Evolutionary conservation across 2,329 filamentous ascomycete genomes (phyloP).

Genomic region (Hypoxylon sp.): DNA sequence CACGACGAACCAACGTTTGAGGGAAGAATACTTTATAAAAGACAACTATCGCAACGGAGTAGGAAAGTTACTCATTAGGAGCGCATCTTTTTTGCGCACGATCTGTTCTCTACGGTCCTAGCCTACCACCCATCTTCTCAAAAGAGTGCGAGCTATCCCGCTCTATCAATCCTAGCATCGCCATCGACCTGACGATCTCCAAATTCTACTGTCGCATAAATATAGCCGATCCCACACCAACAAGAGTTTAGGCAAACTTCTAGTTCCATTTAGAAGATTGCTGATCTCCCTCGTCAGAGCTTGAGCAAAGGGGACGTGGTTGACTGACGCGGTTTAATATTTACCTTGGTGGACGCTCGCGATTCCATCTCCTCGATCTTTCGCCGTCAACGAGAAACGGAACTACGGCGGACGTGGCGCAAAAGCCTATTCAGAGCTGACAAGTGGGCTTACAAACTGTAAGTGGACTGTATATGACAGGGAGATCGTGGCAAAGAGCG

Average conservation of each 20-base stretch:
- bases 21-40: background rate
- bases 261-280: background rate
- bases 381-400: background rate
- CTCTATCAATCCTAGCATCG: background rate
- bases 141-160: background rate
- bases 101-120: background rate
- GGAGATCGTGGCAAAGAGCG: too few relatives aligned
- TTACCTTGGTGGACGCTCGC: background rate
- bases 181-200: background rate
- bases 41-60: constrained; percentile 4
- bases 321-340: background rate
- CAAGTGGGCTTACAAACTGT: background rate
- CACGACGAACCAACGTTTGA: background rate
- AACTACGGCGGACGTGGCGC: background rate
- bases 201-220: constrained; percentile 2
- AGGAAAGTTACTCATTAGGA: constrained; percentile 2
- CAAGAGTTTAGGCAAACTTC: background rate
- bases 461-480: background rate
- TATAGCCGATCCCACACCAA: background rate
- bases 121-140: background rate
- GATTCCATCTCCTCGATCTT: background rate
- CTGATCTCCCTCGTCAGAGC: background rate
- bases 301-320: constrained; percentile 7
- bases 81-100: constrained; percentile 12
- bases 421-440: background rate